These are phyloP conservation scores for Heritiera fomes DNA, from an alignment of 345 rosid genomes.

Conservation along the genomic window DNA sequence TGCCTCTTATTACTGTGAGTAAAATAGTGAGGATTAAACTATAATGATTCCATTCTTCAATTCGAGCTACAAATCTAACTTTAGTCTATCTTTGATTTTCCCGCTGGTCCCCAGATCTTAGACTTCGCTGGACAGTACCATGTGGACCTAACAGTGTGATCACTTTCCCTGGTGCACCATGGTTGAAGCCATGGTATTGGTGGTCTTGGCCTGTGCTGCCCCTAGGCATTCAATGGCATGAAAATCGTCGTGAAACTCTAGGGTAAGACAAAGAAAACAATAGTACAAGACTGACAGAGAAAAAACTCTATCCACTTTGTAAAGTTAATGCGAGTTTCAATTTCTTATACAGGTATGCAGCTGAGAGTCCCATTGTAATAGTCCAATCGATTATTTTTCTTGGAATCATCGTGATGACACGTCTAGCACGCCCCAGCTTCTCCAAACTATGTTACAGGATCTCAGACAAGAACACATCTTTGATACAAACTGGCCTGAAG, in stretches of 20 bases:
- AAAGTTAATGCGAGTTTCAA: background rate
- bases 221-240: slow-evolving; percentile 81
- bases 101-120: slow-evolving; percentile 55
- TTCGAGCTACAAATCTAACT: background rate
- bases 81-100: background rate
- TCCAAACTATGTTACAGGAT: slow-evolving; percentile 79
- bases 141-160: slow-evolving; percentile 95
- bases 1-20: slow-evolving; percentile 88
- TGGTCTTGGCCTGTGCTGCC: slow-evolving; percentile 99
- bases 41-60: background rate
- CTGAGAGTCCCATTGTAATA: slow-evolving; percentile 69
- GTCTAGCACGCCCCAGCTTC: slow-evolving; percentile 63
- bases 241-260: slow-evolving; percentile 65
- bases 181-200: slow-evolving; percentile 99
- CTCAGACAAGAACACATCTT: slow-evolving; percentile 52
- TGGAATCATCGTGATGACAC: slow-evolving; percentile 61
- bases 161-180: slow-evolving; percentile 91
- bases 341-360: slow-evolving; percentile 51
- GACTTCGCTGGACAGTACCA: slow-evolving; percentile 84
- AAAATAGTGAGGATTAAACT: background rate
- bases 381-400: slow-evolving; percentile 63
- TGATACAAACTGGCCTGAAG: slow-evolving; percentile 60
- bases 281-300: background rate
- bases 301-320: background rate
- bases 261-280: slow-evolving; percentile 42